These are phyloP conservation scores for Elsinoe ampelina DNA, from an alignment of 2,329 filamentous ascomycete genomes.

Conservation along the genomic window DNA sequence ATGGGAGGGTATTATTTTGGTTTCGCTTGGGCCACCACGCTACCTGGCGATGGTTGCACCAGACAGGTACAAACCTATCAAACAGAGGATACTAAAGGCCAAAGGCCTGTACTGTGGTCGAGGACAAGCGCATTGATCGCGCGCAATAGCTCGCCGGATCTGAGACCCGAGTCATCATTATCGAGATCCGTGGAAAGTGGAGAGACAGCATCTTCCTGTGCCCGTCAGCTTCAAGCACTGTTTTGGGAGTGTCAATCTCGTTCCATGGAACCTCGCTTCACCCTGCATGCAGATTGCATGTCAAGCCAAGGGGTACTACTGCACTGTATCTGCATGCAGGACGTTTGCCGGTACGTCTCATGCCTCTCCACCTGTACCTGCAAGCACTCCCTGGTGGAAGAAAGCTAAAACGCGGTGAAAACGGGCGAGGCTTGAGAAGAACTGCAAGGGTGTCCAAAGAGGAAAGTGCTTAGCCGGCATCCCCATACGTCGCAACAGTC, in stretches of 20 bases:
- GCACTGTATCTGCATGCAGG: not conserved
- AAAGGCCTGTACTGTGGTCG: not conserved
- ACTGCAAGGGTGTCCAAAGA: not conserved
- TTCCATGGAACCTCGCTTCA: not conserved
- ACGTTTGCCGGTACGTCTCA: not conserved
- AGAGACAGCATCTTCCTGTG: not conserved
- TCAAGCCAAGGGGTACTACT: slow-evolving; percentile 3
- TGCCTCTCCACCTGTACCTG: not conserved
- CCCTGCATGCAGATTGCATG: not conserved
- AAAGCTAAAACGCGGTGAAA: not conserved
- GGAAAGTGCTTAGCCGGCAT: not conserved
- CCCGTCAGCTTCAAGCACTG: no score
- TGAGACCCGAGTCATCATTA: not conserved
- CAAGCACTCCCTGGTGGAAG: not conserved
- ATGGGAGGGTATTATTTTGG: not conserved
- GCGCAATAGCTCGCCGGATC: not conserved
- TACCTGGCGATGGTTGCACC: not conserved
- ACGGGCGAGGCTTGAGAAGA: not conserved
- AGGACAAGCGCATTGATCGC: not conserved
- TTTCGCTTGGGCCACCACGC: not conserved
- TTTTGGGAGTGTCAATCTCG: not conserved
- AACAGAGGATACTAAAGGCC: not conserved
- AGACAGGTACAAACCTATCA: not conserved
- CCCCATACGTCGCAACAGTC: no score
- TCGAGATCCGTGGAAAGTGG: not conserved